Conservation (phyloP, 495 filamentous ascomycete species). For the Astrocystis sublimbata region DNA sequence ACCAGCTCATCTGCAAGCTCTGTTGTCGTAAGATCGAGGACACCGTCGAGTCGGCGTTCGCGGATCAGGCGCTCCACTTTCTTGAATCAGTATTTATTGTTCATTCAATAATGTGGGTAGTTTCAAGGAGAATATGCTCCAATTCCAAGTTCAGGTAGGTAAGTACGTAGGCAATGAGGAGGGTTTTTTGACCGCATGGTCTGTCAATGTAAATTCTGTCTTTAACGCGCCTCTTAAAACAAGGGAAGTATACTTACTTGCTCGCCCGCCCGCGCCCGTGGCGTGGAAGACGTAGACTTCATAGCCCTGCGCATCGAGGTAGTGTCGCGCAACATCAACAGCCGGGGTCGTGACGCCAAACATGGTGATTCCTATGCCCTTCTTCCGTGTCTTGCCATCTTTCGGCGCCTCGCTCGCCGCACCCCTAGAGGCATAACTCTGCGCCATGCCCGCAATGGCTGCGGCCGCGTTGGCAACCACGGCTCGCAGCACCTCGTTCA, state of each 20-base stretch:
- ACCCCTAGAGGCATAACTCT: constrained; percentile 38
- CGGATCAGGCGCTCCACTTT: constrained; percentile 61
- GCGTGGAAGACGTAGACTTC: constrained; percentile 71
- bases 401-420: not conserved
- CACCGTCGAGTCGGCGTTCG: constrained; percentile 57
- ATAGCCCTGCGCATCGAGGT: constrained; percentile 43
- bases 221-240: not conserved
- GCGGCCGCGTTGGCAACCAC: constrained; percentile 63
- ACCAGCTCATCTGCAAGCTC: constrained; percentile 64
- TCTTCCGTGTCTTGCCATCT: not conserved
- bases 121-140: not conserved
- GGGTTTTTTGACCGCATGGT: no score
- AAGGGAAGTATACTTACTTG: constrained; percentile 32
- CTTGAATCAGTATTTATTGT: constrained; percentile 10
- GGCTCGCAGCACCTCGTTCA: constrained; percentile 56
- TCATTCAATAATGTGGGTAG: not conserved
- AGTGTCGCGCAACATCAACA: constrained; percentile 49
- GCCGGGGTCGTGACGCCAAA: constrained; percentile 72
- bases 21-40: constrained; percentile 69
- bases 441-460: constrained; percentile 58
- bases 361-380: constrained; percentile 63
- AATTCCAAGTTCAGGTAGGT: not conserved
- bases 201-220: no score
- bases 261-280: constrained; percentile 64
- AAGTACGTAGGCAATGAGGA: no score